Conservation (phyloP, 192 early-diverging fungal genomes). For the Coemansia sp. region DNA sequence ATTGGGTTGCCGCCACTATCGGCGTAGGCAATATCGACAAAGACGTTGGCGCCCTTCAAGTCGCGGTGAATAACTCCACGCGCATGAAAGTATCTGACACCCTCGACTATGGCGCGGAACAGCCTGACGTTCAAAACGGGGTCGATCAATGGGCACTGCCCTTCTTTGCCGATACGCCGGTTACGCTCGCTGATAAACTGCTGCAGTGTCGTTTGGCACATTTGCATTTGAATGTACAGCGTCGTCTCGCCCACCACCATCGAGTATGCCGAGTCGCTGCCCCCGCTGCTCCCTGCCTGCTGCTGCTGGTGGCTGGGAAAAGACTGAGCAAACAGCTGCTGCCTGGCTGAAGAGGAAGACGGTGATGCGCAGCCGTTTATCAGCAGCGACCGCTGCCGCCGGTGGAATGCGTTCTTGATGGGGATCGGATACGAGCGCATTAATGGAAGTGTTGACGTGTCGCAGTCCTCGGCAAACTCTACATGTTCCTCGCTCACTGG, state of each 20-base stretch:
- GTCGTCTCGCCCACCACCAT: slow-evolving; percentile 44
- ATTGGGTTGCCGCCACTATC: slow-evolving; percentile 39
- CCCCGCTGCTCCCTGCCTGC: not conserved
- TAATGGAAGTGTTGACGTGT: not conserved
- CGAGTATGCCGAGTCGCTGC: not conserved
- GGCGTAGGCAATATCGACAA: slow-evolving; percentile 56
- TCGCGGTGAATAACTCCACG: slow-evolving; percentile 75
- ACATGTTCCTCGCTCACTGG: not conserved
- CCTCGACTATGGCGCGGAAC: slow-evolving; percentile 73
- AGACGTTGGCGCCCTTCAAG: slow-evolving; percentile 84
- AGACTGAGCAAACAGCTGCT: slow-evolving; percentile 12
- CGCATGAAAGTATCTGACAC: slow-evolving; percentile 58
- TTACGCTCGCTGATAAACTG: slow-evolving; percentile 66
- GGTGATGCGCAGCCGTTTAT: not conserved
- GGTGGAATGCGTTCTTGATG: slow-evolving; percentile 7
- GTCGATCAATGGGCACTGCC: slow-evolving; percentile 48
- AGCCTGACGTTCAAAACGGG: slow-evolving; percentile 57
- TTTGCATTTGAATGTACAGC: slow-evolving; percentile 88
- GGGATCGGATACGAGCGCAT: slow-evolving; percentile 1
- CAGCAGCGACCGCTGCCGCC: slow-evolving; percentile 19
- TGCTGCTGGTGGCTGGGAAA: slow-evolving; percentile 25
- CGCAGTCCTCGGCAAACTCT: not conserved
- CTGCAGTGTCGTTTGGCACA: slow-evolving; percentile 73
- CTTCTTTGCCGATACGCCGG: slow-evolving; percentile 51
- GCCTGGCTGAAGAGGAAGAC: not conserved